Evolutionary conservation across 2,329 filamentous ascomycete genomes (phyloP), one percentile per base, ranked within the genome.

Genomic region (Fonsecaea erecta): DNA sequence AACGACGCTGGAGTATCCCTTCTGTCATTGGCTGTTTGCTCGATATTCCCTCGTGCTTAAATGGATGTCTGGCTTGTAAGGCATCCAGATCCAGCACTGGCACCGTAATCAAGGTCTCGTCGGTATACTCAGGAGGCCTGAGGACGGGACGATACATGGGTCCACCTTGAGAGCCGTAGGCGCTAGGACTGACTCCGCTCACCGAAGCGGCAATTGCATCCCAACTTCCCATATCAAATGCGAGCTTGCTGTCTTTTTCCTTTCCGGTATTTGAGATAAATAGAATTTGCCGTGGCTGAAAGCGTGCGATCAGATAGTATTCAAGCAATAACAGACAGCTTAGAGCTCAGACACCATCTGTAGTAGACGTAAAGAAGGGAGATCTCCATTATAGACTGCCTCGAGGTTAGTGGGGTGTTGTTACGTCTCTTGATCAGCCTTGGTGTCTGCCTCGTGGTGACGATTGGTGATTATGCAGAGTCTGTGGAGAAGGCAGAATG

Each of bases 91-190:
- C 43, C 12, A 71, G 16, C 8, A 70, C 67, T 5, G 70, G 67
- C 14, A 71, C 68, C 14, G 60, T 62, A 12, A 71, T 68, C 14
- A 71, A 30, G 3, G 48, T 54, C 24, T 71, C 62, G 43, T 70
- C 64, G 28, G 52, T 63, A 58, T 64, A 69, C 46, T 60, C 52
- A 11, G 56, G 35, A 3, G 68, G 68, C 32, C 24, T 52, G 9
- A 26, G 18, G 5, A 37, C 56, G 14, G 56, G 43, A n/a, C 43
- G 43, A 43, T 34, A 60, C 21, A 34, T 48, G 28, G 18, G 32
- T 1, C 52, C 21, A 12, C 43, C 18, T 14, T 52, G 56, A 9
- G 12, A 34, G 18, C 40, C 43, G 18, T 52, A 60, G 28, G 43
- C 56, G 30, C 40, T 46, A n/a, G 56, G 43, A 28, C 37, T 52